Evolutionary conservation across 202 grass and related monocot genomes (phyloP), one percentile per base, ranked within the genome.

Genomic region (Schoenoplectus triqueter): DNA sequence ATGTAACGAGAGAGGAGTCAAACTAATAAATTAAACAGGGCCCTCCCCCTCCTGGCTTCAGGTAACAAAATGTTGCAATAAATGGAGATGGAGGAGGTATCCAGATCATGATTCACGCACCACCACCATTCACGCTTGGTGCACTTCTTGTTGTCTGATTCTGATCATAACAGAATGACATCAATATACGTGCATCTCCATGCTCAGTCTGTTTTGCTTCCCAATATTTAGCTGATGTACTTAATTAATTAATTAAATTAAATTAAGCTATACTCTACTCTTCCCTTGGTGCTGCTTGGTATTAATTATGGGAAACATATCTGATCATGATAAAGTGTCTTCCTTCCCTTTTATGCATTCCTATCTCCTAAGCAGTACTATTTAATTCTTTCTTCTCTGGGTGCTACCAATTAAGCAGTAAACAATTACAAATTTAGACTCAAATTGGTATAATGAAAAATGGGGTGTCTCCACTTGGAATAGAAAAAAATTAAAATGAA

Each of bases 251-350:
- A 31, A 31, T 31, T 31, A 31, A 15, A 60, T 61, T 17, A 62
- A 71, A 19, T 71, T 48, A 71, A 71, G 68, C 15, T 71, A 44
- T 31, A 31, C 31, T 31, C 31, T 62, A 15, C 31, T 39, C 49
- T 39, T 21, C 14, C 7, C 21, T n/a, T 54, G 48, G 72, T 75
- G 48, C 10, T 75, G 20, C 49, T 14, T 31, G 4, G 71, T 22
- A 75, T 75, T 75, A 75, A 75, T 55, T 9, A 75, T 75, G 15
- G 73, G 73, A 76, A 20, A 55, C 73, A 75, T 76, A 76, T 56
- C 50, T 76, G 4, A 76, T 56, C 73, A 55, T 31, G 19, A 75
- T 52, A 75, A 75, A 76, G 50, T 55, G 51, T 20, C 56, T 55
- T 56, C 5, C 11, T 76, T 75, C 10, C 10, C 7, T 73, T 17